Evolutionary conservation across 495 filamentous ascomycete genomes (phyloP), one percentile per base, ranked within the genome.

Genomic region (Trypethelium eluteriae): DNA sequence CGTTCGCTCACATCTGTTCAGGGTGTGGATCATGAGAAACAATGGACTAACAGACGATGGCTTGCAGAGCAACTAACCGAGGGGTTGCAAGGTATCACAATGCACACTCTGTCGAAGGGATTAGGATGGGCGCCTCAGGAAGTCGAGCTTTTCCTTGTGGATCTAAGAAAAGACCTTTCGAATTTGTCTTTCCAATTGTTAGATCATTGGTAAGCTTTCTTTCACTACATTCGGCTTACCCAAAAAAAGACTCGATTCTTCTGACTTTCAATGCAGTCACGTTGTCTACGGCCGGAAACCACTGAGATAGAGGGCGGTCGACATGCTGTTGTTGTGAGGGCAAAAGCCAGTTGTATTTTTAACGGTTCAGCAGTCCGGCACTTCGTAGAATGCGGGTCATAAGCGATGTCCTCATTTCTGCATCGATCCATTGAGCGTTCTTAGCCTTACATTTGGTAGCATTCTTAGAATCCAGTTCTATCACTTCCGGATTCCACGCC

Each of bases 71-170:
- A 63, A 63, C 35, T 63, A 0, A 44, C 16, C 12, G 39, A 63
- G 44, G 62, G 62, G 11, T 47, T 63, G 39, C 62, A 63, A 44
- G 62, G 62, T 3, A 63, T 63, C 16, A 47, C 62, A 2, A 63
- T 63, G 62, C 39, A 41, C 12, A 35, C 62, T 18, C 35, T 63
- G 3, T 6, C 62, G 18, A 41, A 47, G 11, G 62, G 39, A 11
- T 32, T 59, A 6, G 62, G 62, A 9, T 63, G 62, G 62, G 18
- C 62, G n/a, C 39, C 44, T 9, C 36, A n/a, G 3, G 62, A 63
- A 18, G 62, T 63, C 5, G 62, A 63, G 32, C 16, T 63, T 11
- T 63, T 44, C 38, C 62, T 63, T 1, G 38, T 47, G 6, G 62
- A 47, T 47, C 12, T 63, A 3, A 63, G 62, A 9, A 63, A 63